These are phyloP conservation scores for Triticum turgidum DNA, from an alignment of 176 grass and related monocot genomes.

Conservation along the genomic window DNA sequence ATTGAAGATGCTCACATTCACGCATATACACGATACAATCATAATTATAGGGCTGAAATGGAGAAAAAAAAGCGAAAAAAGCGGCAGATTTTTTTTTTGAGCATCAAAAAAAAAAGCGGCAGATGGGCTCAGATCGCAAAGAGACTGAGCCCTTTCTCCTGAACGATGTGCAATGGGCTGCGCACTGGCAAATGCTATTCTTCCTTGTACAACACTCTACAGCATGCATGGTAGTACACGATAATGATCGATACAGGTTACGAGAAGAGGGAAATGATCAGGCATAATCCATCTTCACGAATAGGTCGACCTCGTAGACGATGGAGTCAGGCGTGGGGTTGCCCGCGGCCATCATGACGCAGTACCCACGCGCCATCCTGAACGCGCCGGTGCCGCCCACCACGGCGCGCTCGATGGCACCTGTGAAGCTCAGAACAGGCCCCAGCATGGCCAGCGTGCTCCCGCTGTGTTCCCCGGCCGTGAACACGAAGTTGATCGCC, in stretches of 20 bases:
- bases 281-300: background rate
- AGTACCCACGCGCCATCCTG: slow-evolving; percentile 25
- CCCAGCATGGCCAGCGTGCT: slow-evolving; percentile 22
- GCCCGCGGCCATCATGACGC: background rate
- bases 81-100: no score
- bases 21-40: no score
- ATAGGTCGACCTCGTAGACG: slow-evolving; percentile 8
- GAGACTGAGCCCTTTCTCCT: no score
- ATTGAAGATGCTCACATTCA: no score
- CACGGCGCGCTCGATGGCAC: background rate
- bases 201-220: no score
- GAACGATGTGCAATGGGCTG: no score
- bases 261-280: background rate
- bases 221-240: background rate
- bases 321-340: background rate
- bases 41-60: no score
- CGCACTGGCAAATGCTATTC: no score
- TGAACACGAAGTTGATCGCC: slow-evolving; percentile 13
- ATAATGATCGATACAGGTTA: background rate
- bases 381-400: slow-evolving; percentile 32
- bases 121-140: no score
- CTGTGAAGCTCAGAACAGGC: background rate
- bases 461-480: slow-evolving; percentile 10
- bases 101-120: no score
- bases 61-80: no score